These are phyloP conservation scores for Xylariaceae sp. DNA, from an alignment of 2,329 filamentous ascomycete species.

Conservation along the genomic window DNA sequence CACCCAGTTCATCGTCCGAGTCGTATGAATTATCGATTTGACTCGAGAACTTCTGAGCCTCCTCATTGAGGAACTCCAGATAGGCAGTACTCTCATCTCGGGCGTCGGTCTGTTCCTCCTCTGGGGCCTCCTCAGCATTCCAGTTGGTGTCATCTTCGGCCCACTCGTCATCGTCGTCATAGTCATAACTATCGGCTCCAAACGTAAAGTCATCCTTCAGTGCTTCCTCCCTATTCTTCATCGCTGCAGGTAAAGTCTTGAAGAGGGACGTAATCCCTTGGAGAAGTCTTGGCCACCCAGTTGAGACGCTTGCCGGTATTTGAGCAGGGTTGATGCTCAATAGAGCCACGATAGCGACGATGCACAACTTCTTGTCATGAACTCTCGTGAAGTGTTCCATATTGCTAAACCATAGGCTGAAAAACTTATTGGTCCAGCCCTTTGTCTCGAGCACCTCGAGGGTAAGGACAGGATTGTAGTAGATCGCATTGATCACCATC, in stretches of 20 bases:
- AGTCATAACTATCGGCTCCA: slow-evolving; percentile 56
- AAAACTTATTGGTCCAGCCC: slow-evolving; percentile 97
- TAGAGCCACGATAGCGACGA: slow-evolving; percentile 85
- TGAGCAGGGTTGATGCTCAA: slow-evolving; percentile 75
- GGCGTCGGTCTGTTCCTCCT: slow-evolving; percentile 61
- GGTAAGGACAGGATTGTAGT: slow-evolving; percentile 88
- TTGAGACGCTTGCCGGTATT: slow-evolving; percentile 87
- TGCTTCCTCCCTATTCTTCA: slow-evolving; percentile 90
- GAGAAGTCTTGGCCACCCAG: slow-evolving; percentile 89
- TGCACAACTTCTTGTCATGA: slow-evolving; percentile 98
- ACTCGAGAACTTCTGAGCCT: slow-evolving; percentile 86
- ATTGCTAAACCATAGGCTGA: slow-evolving; percentile 95
- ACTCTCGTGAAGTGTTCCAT: slow-evolving; percentile 92
- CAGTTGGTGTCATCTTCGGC: slow-evolving; percentile 79
- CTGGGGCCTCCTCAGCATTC: slow-evolving; percentile 68
- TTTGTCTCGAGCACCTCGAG: slow-evolving; percentile 86
- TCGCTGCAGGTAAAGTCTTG: slow-evolving; percentile 79
- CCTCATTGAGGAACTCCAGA: slow-evolving; percentile 90
- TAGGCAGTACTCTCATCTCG: slow-evolving; percentile 93
- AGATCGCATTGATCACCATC: slow-evolving; percentile 96
- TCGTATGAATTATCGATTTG: slow-evolving; percentile 49
- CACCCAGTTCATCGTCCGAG: slow-evolving; percentile 83
- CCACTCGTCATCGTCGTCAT: slow-evolving; percentile 75
- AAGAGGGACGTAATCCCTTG: slow-evolving; percentile 86
- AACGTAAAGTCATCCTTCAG: slow-evolving; percentile 81